Percentiles rank a stretch among this genome's conserved stretches.
Conservation (phyloP, 495 filamentous ascomycete genomes). For the Lasiosphaeria ovina region DNA sequence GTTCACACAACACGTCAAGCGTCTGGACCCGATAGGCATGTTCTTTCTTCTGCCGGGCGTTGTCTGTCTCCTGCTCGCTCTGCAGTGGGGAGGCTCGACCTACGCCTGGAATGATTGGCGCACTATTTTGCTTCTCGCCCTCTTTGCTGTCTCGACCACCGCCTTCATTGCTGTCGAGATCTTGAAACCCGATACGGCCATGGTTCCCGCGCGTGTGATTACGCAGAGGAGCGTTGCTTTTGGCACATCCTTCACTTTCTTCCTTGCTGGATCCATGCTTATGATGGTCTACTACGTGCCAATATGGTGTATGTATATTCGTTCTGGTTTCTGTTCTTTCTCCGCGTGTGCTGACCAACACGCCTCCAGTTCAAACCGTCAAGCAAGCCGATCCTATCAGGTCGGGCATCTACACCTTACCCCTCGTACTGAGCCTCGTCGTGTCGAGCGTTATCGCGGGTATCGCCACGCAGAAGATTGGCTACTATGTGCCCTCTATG, state of each 20-base stretch:
- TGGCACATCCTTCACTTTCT: conserved; percentile 57
- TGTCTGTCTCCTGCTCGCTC: conserved; percentile 68
- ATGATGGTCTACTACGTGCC: conserved; percentile 66
- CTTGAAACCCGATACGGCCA: conserved; percentile 68
- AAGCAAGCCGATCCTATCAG: conserved; percentile 55
- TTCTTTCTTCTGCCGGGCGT: conserved; percentile 69
- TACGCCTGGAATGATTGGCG: conserved; percentile 66
- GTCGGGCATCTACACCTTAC: conserved; percentile 61
- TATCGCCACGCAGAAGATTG: conserved; percentile 50
- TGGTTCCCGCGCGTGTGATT: conserved; percentile 70
- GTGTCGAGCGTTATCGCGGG: conserved; percentile 51
- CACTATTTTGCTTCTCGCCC: conserved; percentile 66
- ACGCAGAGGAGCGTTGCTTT: conserved; percentile 70
- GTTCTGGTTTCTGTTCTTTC: conserved; percentile 12
- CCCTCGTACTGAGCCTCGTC: conserved; percentile 53
- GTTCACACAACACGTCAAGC: conserved; percentile 44
- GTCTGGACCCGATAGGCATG: conserved; percentile 70
- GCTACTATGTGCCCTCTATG: conserved; percentile 71
- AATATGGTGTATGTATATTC: conserved; percentile 62
- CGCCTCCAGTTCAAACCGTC: conserved; percentile 69
- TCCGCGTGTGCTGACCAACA: conserved; percentile 38
- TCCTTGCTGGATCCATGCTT: conserved; percentile 65
- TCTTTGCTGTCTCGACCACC: conserved; percentile 60
- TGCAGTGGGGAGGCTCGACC: conserved; percentile 81
- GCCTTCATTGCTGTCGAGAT: conserved; percentile 66